Evolutionary conservation across 495 filamentous ascomycete species (phyloP).

Genomic region (Haplographium delicatum): DNA sequence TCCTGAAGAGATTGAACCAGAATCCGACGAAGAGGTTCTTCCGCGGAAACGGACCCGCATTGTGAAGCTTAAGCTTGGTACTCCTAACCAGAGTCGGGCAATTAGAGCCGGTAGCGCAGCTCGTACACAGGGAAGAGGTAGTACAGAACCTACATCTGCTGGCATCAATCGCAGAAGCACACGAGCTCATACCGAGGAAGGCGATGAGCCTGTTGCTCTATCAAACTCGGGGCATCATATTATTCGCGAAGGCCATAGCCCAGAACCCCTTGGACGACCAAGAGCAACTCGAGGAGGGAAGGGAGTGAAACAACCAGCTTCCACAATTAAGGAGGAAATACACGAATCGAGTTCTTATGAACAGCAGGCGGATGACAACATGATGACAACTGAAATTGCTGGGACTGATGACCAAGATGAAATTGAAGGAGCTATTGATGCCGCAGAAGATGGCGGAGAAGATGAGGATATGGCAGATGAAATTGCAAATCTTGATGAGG

Average conservation of each 20-base stretch:
- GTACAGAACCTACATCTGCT: conserved; percentile 22
- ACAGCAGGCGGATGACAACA: conserved; percentile 17
- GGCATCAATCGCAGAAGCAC: conserved; percentile 19
- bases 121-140: conserved; percentile 13
- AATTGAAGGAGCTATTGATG: conserved; percentile 30
- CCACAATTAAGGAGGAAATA: conserved; percentile 55
- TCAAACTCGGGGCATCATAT: conserved; percentile 75
- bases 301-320: conserved; percentile 53
- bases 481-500: conserved; percentile 41
- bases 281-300: conserved; percentile 58
- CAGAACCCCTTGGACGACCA: conserved; percentile 45
- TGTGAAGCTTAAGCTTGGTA: conserved; percentile 30
- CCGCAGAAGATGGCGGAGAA: conserved; percentile 25
- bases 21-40: conserved; percentile 25
- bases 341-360: conserved; percentile 40
- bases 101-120: conserved; percentile 40
- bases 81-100: conserved; percentile 24
- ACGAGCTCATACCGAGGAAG: conserved; percentile 33
- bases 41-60: conserved; percentile 23
- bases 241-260: conserved; percentile 59
- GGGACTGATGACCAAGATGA: conserved; percentile 36
- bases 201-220: conserved; percentile 57
- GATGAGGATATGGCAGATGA: conserved; percentile 29
- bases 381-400: conserved; percentile 20
- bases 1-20: conserved; percentile 4